Evolutionary conservation across 2,329 filamentous ascomycete genomes (phyloP).

Genomic region (Bretziella fagacearum): DNA sequence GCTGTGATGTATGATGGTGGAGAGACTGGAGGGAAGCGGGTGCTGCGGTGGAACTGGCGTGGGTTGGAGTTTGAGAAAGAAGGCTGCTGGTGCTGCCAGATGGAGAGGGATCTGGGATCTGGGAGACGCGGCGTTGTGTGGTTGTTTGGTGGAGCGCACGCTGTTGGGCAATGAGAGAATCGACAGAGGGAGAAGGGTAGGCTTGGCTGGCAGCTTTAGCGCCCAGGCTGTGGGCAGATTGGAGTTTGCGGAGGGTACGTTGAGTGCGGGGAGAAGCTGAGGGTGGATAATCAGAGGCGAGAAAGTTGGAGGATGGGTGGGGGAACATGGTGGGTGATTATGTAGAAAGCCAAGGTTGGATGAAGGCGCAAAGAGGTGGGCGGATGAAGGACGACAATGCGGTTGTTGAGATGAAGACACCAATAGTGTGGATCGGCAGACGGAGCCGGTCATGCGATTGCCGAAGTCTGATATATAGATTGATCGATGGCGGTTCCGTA

Average conservation of each 20-base stretch:
- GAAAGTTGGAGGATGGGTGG: not conserved
- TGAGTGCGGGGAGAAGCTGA: conserved; percentile 47
- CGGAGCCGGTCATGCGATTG: too few species aligned
- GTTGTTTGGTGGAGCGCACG: conserved; percentile 22
- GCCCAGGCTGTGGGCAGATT: conserved; percentile 56
- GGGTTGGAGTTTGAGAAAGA: not conserved
- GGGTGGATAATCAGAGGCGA: conserved; percentile 30
- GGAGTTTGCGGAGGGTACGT: conserved; percentile 53
- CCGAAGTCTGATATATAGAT: too few species aligned
- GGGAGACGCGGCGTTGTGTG: conserved; percentile 17
- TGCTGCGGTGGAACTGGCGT: not conserved
- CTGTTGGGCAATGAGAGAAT: conserved; percentile 42
- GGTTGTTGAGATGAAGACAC: too few species aligned
- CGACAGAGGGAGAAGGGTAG: conserved; percentile 20
- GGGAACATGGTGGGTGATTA: not conserved
- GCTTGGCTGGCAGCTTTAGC: conserved; percentile 34
- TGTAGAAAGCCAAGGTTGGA: too few species aligned
- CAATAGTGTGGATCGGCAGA: too few species aligned
- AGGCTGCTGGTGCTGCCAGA: conserved; percentile 1
- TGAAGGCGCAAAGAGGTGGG: too few species aligned
- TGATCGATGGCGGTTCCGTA: too few species aligned
- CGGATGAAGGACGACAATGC: too few species aligned
- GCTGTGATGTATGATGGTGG: conserved; percentile 12
- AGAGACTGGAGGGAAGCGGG: conserved; percentile 5
- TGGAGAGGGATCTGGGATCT: conserved; percentile 14